Base-by-base conservation (phyloP, 257 asterid species). In the Leptodermis oblonga region DNA sequence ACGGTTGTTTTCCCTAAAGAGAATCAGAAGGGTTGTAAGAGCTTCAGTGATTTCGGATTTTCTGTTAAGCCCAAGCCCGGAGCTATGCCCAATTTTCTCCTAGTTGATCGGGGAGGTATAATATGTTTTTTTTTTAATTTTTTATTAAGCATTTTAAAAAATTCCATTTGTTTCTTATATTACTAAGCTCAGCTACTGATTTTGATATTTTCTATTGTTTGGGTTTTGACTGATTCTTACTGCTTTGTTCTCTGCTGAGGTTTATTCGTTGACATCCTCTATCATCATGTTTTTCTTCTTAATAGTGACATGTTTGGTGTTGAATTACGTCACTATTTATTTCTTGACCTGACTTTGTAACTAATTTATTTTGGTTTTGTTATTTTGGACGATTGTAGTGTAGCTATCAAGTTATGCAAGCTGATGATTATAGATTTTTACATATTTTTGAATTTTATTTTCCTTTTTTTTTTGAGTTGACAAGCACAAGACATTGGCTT, bases 91-190 rank as follows among this genome's bases (percentile, higher is more conserved):
- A 85, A 71, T 56, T 89, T 89, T 75, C 83, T 91, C 45, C 88
- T 94, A 33, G 86, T 91, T 78, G 98, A 91, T 84, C 96, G 97
- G 60, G 97, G 98, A 87, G 98, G 97, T 94, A 77, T 49, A 68
- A 22, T 25, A 10, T 59, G 11, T 2, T 31, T 1, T 43, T 14
- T 67, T 31, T 33, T 7, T 28, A 30, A n/a, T 69, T 30, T 58
- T 0, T 54, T 59, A 18, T 56, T 55, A 23, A 48, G 20, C 54
- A 8, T 51, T 9, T 51, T 34, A n/a, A n/a, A n/a, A n/a, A n/a
- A 2, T 34, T 34, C 7, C 7, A 39, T 18, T 14, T 49, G 4
- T 48, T 51, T 67, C 1, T 49, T 51, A n/a, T 7, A 18, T 51
- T 48, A 18, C 17, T 48, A 8, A 66, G 11, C 43, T 2, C 46